phyloP scores from a whole-genome alignment of 2,329 filamentous ascomycete species.

The Colletotrichum spaethianum region DNA sequence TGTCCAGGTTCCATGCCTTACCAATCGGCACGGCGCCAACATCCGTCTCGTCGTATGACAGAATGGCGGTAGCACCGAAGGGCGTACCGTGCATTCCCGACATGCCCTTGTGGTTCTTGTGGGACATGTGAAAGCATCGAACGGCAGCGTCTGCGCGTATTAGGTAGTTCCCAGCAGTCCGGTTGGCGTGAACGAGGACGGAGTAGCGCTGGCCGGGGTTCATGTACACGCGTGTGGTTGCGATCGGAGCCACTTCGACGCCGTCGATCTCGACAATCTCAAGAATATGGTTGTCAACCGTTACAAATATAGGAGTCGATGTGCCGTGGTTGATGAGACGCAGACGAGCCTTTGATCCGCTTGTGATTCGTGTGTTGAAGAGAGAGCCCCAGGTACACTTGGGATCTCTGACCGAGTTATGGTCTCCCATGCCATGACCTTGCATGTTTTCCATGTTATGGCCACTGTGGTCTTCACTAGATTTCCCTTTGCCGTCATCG shows the following conservation, averaged over 20 bases:
- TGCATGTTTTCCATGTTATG: slow-evolving; percentile 26
- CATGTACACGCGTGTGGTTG: slow-evolving; percentile 52
- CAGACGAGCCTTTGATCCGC: slow-evolving; percentile 49
- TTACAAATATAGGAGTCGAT: slow-evolving; percentile 56
- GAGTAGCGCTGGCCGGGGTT: slow-evolving; percentile 57
- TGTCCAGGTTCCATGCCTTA: slow-evolving; percentile 37
- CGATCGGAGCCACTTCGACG: slow-evolving; percentile 53
- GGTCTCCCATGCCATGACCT: slow-evolving; percentile 15
- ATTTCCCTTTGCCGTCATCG: slow-evolving; percentile 43
- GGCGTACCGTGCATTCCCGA: slow-evolving; percentile 25
- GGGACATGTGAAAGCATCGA: slow-evolving; percentile 39
- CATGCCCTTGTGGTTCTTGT: slow-evolving; percentile 28
- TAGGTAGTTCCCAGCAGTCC: slow-evolving; percentile 50
- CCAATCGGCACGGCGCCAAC: slow-evolving; percentile 31
- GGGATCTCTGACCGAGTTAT: slow-evolving; percentile 12
- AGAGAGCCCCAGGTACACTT: slow-evolving; percentile 50
- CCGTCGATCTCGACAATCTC: slow-evolving; percentile 58
- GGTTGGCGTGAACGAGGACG: slow-evolving; percentile 53
- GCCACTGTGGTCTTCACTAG: slow-evolving; percentile 13
- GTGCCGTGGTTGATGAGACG: slow-evolving; percentile 58
- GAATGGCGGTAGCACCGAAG: slow-evolving; percentile 40
- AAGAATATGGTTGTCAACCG: slow-evolving; percentile 55
- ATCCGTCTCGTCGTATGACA: slow-evolving; percentile 43
- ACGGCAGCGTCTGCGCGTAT: slow-evolving; percentile 50
- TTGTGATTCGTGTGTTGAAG: slow-evolving; percentile 50